A percentile compares a stretch with the other conserved stretches of the same genome.
phyloP scores from a whole-genome alignment of 805 yeast genomes.

The Huiozyma naganishii region DNA sequence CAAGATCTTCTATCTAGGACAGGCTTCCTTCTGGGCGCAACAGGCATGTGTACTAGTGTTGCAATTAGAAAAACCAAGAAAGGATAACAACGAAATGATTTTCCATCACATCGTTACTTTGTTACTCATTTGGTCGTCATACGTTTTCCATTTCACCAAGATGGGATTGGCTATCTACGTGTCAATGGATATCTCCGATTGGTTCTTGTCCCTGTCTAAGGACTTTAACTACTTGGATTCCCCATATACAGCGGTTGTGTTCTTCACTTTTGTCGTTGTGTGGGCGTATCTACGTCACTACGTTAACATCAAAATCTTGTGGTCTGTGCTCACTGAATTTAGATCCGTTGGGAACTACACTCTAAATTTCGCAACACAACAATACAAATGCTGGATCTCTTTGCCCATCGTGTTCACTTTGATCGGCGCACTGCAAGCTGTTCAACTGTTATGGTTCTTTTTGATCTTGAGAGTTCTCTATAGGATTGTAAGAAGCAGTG shows the following conservation, averaged over 20 bases:
- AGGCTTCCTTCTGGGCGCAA: constrained; percentile 97
- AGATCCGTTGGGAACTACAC: constrained; percentile 72
- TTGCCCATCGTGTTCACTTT: constrained; percentile 79
- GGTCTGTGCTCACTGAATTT: constrained; percentile 81
- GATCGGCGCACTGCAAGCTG: constrained; percentile 70
- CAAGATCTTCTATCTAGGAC: constrained; percentile 77
- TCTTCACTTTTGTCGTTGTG: constrained; percentile 49
- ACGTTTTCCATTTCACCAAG: constrained; percentile 92
- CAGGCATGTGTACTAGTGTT: constrained; percentile 75
- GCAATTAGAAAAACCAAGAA: constrained; percentile 89
- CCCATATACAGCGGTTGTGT: constrained; percentile 49
- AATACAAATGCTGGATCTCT: constrained; percentile 93
- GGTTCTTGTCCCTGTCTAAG: constrained; percentile 75
- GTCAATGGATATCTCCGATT: constrained; percentile 94
- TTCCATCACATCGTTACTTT: constrained; percentile 91
- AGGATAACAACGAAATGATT: constrained; percentile 82
- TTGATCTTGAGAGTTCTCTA: constrained; percentile 68
- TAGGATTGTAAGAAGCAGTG: constrained; percentile 51
- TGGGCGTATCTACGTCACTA: constrained; percentile 92
- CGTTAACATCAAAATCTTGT: constrained; percentile 66
- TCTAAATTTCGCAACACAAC: constrained; percentile 79
- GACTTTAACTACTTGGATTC: constrained; percentile 76
- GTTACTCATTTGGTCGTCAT: constrained; percentile 73
- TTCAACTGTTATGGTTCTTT: constrained; percentile 81
- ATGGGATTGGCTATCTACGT: constrained; percentile 86